Conservation (phyloP, 2,329 filamentous ascomycete species). For the Fusarium sterilihyphosum region DNA sequence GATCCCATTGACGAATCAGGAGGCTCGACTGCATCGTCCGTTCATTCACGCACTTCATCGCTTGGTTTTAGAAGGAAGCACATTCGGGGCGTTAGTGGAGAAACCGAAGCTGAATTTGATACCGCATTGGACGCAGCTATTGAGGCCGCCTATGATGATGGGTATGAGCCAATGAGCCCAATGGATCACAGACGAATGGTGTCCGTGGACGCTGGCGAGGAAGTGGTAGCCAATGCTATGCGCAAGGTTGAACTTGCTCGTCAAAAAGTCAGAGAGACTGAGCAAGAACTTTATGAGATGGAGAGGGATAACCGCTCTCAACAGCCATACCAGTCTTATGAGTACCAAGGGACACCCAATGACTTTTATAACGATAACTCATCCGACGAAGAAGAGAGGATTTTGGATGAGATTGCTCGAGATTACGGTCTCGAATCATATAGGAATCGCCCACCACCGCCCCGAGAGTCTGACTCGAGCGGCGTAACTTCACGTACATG, state of each 20-base stretch:
- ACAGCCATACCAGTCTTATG: constrained; percentile 41
- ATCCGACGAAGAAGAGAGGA: constrained; percentile 77
- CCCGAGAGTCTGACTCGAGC: constrained; percentile 85
- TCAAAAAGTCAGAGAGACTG: constrained; percentile 77
- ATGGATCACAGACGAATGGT: constrained; percentile 50
- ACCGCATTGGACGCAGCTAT: constrained; percentile 94
- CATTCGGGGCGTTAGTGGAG: constrained; percentile 73
- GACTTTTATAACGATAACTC: constrained; percentile 72
- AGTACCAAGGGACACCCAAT: constrained; percentile 49
- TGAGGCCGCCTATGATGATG: constrained; percentile 94
- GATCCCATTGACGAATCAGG: constrained; percentile 93
- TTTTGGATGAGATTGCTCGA: constrained; percentile 87
- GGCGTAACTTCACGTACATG: constrained; percentile 80
- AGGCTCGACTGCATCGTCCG: constrained; percentile 79
- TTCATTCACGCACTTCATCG: constrained; percentile 82
- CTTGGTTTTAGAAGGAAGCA: constrained; percentile 74
- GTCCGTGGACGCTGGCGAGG: constrained; percentile 53
- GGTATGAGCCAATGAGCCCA: constrained; percentile 76
- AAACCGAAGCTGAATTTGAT: constrained; percentile 90
- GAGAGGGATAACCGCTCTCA: constrained; percentile 59
- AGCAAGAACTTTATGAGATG: constrained; percentile 67
- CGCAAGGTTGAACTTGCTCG: constrained; percentile 79
- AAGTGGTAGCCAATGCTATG: constrained; percentile 65
- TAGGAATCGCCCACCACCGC: constrained; percentile 67
- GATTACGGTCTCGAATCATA: constrained; percentile 87